Base-by-base conservation (phyloP, 495 filamentous ascomycete species). In the Penicillium waksmanii region DNA sequence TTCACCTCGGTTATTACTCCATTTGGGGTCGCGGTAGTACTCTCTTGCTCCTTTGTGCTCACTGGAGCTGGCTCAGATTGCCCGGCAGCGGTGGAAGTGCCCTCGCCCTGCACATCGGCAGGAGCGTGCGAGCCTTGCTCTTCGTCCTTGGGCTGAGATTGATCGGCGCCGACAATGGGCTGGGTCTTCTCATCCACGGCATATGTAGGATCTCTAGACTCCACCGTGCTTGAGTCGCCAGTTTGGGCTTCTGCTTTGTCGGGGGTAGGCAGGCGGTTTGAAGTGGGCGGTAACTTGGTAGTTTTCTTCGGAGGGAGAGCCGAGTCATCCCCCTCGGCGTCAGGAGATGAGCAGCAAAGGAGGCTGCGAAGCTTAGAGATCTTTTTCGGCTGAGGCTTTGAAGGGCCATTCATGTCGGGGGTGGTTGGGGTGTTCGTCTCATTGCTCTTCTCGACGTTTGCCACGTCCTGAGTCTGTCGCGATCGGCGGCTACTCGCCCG, bases 301-400 rank as follows among this genome's bases (percentile, higher is more conserved):
- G 83, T 85, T 67, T 86, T 88, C 76, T 93, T 93, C 35, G 85
- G 77, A 48, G 89, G 86, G 21, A 89, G 72, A 42, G 77, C 66
- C 44, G 79, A 68, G 44, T 90, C 89, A 40, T 86, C 84, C 54
- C 76, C 72, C 57, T 86, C 77, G 3, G 84, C 75, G 56, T 87
- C 84, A n/a, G 83, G 84, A 47, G 87, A 84, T 31, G 87, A 86
- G 71, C 92, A 97, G 78, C 93, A 97, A 52, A 97, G 77, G 56
- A 95, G 86, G 25, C 90, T 80, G 19, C 96, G 75, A 38, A 97
- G 75, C 10, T 85, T 74, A 31, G 65, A 72, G 8, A 65, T 60
- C 60, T 73, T 78, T 71, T 84, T 85, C 76, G 89, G 90, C 70
- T 87, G 89, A 54, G 80, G 72, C 66, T 83, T 85, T 50, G 80